These are phyloP conservation scores for Neonectria sp. DNA, from an alignment of 2,329 filamentous ascomycete genomes.

Conservation along the genomic window DNA sequence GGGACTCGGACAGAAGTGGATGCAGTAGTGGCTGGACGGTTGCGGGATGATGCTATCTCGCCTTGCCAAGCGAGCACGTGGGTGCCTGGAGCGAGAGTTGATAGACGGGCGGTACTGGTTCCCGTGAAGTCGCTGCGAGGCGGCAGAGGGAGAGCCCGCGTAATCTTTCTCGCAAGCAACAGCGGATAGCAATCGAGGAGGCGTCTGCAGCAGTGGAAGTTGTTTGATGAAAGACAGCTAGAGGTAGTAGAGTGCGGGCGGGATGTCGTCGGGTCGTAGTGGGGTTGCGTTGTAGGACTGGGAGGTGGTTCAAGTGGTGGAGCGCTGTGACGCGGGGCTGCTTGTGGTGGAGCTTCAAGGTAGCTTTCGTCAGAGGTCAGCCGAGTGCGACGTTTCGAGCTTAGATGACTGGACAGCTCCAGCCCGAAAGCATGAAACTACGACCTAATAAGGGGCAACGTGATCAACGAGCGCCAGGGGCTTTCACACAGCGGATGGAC, in stretches of 20 bases:
- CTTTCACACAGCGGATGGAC: neutral
- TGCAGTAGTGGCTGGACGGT: conserved; percentile 13
- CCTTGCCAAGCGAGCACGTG: conserved; percentile 27
- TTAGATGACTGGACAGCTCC: conserved; percentile 18
- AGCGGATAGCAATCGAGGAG: neutral
- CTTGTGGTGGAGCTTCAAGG: conserved; percentile 4
- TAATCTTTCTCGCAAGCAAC: neutral
- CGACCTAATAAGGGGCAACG: neutral
- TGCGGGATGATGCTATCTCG: conserved; percentile 39
- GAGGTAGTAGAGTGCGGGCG: conserved; percentile 9
- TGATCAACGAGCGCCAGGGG: neutral
- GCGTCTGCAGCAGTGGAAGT: neutral
- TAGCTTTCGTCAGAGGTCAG: conserved; percentile 23
- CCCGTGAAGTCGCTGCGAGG: neutral
- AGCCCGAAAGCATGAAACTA: neutral
- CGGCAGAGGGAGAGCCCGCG: neutral
- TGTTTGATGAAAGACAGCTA: conserved; percentile 13
- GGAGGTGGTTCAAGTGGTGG: neutral
- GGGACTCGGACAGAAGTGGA: neutral
- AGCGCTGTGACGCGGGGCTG: conserved; percentile 28
- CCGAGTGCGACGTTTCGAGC: conserved; percentile 16
- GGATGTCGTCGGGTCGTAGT: conserved; percentile 20
- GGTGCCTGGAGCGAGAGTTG: conserved; percentile 22
- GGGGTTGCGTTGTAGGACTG: conserved; percentile 17
- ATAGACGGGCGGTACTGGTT: conserved; percentile 6